Conservation (phyloP, 306 rosid genomes). For the Bauhinia variegata region DNA sequence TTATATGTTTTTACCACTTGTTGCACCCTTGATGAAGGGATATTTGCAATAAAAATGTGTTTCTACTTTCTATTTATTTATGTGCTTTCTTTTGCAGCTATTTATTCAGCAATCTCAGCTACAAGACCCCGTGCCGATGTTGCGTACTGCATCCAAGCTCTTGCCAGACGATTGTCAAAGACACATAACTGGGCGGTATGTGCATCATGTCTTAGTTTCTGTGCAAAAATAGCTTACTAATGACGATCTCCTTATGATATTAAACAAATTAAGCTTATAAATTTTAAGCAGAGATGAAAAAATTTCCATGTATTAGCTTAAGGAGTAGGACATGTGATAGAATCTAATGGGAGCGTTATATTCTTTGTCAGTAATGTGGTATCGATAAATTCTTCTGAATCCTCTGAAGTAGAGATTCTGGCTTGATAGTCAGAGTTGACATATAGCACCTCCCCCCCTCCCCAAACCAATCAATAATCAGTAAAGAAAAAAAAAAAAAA, state of each 20-base stretch:
- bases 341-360: slow-evolving; percentile 7
- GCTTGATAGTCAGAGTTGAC: slow-evolving; percentile 19
- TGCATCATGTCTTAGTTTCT: slow-evolving; percentile 32
- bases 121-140: slow-evolving; percentile 99
- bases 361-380: slow-evolving; percentile 22
- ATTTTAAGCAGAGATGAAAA: slow-evolving; percentile 10
- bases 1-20: slow-evolving; percentile 21
- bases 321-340: slow-evolving; percentile 24
- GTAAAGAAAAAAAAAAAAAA: no score
- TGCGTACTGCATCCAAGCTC: slow-evolving; percentile 97
- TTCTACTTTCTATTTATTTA: slow-evolving; percentile 31
- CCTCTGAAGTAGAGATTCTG: slow-evolving; percentile 19
- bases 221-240: slow-evolving; percentile 4
- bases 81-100: slow-evolving; percentile 64
- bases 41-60: slow-evolving; percentile 10
- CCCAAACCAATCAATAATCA: slow-evolving; percentile 1
- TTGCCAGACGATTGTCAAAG: slow-evolving; percentile 86
- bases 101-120: slow-evolving; percentile 94
- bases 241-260: slow-evolving; percentile 12
- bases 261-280: slow-evolving; percentile 12
- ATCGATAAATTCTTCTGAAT: slow-evolving; percentile 11
- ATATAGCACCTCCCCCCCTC: neutral
- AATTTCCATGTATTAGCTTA: slow-evolving; percentile 12
- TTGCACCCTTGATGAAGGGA: slow-evolving; percentile 25
- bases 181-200: slow-evolving; percentile 99